These are phyloP conservation scores for Crithidia sp. DNA, from an alignment of 208 protist genomes.

Conservation along the genomic window DNA sequence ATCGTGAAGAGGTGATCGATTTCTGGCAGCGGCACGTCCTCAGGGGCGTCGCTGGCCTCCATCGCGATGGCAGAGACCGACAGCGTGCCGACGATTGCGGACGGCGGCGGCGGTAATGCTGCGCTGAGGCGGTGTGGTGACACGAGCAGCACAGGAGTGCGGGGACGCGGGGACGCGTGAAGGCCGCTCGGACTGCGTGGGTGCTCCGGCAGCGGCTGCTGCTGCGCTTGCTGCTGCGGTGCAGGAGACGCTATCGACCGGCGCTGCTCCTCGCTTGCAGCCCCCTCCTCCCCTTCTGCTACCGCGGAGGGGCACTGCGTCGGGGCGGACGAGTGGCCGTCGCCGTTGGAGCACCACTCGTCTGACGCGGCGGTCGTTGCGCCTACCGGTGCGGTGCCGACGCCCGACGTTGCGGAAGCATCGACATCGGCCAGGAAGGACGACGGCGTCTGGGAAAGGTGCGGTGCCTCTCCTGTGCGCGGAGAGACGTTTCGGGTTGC, in stretches of 20 bases:
- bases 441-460: no score
- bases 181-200: background rate
- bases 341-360: background rate
- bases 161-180: background rate
- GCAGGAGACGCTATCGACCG: background rate
- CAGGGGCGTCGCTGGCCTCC: constrained; percentile 12
- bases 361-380: no score
- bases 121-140: background rate
- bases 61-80: background rate
- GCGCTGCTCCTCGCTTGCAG: background rate
- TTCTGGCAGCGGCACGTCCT: constrained; percentile 23
- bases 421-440: no score
- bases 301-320: constrained; percentile 6
- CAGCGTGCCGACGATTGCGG: background rate
- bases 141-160: background rate
- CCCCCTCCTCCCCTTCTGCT: background rate
- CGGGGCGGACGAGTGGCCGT: background rate
- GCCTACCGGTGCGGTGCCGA: no score
- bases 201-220: background rate
- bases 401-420: no score
- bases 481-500: background rate
- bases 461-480: background rate
- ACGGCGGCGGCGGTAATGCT: background rate
- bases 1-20: background rate
- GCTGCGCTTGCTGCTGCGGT: background rate